Evolutionary conservation across 257 asterid species (phyloP).

Genomic region (Ballota nigra): DNA sequence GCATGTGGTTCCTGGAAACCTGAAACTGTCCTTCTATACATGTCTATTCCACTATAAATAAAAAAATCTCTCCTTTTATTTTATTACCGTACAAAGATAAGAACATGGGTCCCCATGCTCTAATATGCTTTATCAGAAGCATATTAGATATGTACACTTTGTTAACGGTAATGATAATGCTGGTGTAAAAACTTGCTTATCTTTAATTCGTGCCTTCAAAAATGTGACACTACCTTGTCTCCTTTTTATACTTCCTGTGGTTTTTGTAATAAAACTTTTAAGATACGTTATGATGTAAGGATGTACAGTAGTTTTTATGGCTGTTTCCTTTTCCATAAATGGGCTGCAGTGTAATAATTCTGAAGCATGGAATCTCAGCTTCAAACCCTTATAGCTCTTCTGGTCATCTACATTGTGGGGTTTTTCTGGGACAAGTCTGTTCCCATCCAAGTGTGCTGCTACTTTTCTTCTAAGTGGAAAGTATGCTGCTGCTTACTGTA

Average conservation of each 20-base stretch:
- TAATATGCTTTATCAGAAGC: neutral
- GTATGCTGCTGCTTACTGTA: too few relatives aligned
- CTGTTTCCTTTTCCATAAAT: neutral
- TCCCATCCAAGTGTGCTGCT: neutral
- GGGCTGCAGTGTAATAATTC: neutral
- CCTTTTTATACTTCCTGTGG: neutral
- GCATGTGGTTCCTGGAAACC: neutral
- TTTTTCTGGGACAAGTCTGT: neutral
- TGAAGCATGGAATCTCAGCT: neutral
- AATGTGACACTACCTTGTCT: neutral
- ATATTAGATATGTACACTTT: neutral
- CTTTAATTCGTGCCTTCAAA: neutral
- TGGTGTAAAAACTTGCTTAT: neutral
- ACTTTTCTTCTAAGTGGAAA: neutral
- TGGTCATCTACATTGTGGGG: neutral
- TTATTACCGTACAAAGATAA: neutral
- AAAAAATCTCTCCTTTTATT: neutral
- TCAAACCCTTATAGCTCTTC: neutral
- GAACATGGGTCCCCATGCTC: neutral
- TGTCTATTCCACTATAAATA: neutral
- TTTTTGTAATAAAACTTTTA: neutral
- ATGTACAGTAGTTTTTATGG: slow-evolving; percentile 5
- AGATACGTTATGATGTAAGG: neutral
- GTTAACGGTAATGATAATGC: neutral
- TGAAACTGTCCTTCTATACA: neutral